Evolutionary conservation across 2,329 filamentous ascomycete species (phyloP).

Genomic region (Colletotrichum sp.): DNA sequence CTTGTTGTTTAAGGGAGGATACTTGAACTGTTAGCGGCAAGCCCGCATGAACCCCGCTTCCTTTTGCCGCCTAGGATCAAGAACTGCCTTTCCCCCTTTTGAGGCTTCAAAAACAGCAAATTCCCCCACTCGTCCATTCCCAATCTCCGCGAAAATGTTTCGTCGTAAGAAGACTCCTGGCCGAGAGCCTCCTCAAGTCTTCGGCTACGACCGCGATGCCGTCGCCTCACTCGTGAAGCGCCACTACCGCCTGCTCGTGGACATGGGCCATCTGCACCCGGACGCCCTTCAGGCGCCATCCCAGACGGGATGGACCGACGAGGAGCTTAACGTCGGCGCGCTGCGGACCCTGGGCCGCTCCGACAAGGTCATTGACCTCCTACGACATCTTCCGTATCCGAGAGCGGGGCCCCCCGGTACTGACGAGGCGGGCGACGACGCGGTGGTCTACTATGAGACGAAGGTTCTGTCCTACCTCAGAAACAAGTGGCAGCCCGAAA

Average conservation of each 20-base stretch:
- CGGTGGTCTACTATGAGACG: background rate
- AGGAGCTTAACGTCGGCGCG: background rate
- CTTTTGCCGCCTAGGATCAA: background rate
- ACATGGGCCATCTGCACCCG: constrained; percentile 2
- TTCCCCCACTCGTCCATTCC: background rate
- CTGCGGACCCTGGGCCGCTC: background rate
- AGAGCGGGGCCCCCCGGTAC: background rate
- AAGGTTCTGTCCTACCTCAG: background rate
- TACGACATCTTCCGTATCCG: constrained; percentile 8
- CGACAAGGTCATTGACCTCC: constrained; percentile 4
- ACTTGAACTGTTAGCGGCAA: background rate
- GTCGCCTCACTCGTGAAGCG: background rate
- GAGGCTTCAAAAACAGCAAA: background rate
- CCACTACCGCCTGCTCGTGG: constrained; percentile 5
- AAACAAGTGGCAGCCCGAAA: background rate
- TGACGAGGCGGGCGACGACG: background rate
- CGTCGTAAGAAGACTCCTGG: background rate
- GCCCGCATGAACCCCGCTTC: background rate
- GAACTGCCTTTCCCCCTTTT: background rate
- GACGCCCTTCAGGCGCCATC: background rate
- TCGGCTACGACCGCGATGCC: background rate
- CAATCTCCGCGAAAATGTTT: background rate
- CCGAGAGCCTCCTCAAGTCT: background rate
- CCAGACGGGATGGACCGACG: background rate
- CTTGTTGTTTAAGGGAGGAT: background rate